Percentiles rank a stretch among this genome's conserved stretches.
Evolutionary conservation across 176 grass and related monocot species (phyloP).

Genomic region (Panicum miliaceum): DNA sequence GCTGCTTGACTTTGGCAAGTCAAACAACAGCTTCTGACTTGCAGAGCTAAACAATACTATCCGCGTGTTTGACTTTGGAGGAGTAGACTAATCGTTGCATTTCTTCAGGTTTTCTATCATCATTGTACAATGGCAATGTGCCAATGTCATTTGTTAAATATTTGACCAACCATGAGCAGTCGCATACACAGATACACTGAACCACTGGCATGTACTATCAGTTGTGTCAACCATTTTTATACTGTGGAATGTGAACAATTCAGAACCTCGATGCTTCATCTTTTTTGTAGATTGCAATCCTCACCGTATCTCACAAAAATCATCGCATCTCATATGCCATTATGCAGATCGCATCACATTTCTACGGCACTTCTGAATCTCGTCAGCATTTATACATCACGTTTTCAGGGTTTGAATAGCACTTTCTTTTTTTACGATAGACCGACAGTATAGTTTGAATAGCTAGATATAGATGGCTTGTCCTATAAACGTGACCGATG

Average conservation of each 20-base stretch:
- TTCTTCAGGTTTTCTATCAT: not conserved
- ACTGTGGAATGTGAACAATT: not conserved
- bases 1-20: too few relatives aligned
- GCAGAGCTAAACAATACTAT: conserved; percentile 4
- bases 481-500: not conserved
- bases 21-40: conserved; percentile 8
- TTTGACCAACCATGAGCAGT: conserved; percentile 40
- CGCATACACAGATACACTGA: not conserved
- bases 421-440: not conserved
- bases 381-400: not conserved
- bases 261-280: conserved; percentile 1
- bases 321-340: not conserved
- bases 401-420: not conserved
- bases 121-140: not conserved
- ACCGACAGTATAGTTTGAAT: not conserved
- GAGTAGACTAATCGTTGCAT: not conserved
- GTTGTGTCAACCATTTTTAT: conserved; percentile 35
- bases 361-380: not conserved
- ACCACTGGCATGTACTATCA: not conserved
- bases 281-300: not conserved
- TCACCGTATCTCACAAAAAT: not conserved
- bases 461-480: not conserved
- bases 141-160: conserved; percentile 19
- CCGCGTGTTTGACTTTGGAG: conserved; percentile 1
- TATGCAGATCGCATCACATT: not conserved